Base-by-base conservation (phyloP, 345 rosid genomes). In the Mangifera indica region DNA sequence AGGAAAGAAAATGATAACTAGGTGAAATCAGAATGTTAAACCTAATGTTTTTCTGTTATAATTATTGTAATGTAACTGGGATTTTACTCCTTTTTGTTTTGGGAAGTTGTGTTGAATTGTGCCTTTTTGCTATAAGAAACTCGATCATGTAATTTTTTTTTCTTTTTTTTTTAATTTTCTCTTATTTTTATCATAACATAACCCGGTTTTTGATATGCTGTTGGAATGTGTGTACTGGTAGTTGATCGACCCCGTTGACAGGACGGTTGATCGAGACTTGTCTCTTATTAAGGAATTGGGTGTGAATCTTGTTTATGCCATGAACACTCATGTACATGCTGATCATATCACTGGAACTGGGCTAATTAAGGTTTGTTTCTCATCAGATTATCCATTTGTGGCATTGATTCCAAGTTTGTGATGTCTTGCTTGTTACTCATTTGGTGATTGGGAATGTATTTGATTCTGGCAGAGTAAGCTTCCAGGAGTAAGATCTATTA, bases 251-350 rank as follows among this genome's bases (percentile, higher is more conserved):
- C 98, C 98, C 0, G 98, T 94, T 11, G 97, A 94, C 79, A 89
- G 70, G 73, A 92, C 96, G 2, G 98, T 86, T 15, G 98, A 92
- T 55, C 92, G 98, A 79, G 98, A 94, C 75, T 72, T 94, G 76
- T 74, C 63, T 3, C 79, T 94, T 62, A 80, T 90, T 12, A 83
- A 77, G 74, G 98, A 94, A 34, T 63, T 94, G 75, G 95, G 97
- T 0, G 58, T 92, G 72, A 92, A 88, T 86, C 91, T 92, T 20
- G 56, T 86, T 1, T 92, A 92, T 84, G 98, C 91, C 3, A 69
- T 88, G 81, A 95, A 92, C 87, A 95, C 99, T 44, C 98, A 92
- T 81, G 98, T 92, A 6, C 99, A 95, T 83, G 99, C 99, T 42
- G 99, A 95, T 84, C 99, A 95, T 82, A 85, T 95, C 48, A 95